These are phyloP conservation scores for Mycena crocata DNA, from an alignment of 768 basidiomycete species.

Conservation along the genomic window DNA sequence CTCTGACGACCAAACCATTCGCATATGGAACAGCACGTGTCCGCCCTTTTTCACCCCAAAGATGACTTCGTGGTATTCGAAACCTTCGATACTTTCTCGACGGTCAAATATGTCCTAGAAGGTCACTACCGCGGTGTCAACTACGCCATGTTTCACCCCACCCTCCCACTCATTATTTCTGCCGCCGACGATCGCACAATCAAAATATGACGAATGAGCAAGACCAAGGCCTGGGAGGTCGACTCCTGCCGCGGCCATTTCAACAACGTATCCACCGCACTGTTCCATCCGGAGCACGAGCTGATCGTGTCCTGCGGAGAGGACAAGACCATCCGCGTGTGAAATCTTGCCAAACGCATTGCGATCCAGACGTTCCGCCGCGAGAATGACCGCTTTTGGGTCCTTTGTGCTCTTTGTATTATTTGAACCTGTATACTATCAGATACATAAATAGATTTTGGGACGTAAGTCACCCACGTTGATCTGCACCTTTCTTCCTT, in stretches of 20 bases:
- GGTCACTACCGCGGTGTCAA: conserved; percentile 98
- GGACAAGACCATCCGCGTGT: conserved; percentile 99
- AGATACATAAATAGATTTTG: no score
- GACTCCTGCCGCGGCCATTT: conserved; percentile 98
- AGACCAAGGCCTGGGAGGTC: conserved; percentile 99
- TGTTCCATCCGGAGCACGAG: conserved; percentile 99
- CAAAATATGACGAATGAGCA: conserved; percentile 99
- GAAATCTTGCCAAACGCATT: conserved; percentile 95
- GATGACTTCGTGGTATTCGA: conserved; percentile 98
- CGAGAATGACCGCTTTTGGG: conserved; percentile 99
- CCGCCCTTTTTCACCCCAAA: conserved; percentile 97
- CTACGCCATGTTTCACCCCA: conserved; percentile 96
- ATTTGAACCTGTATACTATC: no score
- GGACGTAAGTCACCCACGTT: no score
- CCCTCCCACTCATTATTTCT: conserved; percentile 95
- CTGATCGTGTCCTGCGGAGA: conserved; percentile 97
- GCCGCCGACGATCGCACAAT: conserved; percentile 97
- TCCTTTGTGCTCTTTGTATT: no score
- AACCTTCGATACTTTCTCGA: conserved; percentile 90
- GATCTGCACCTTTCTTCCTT: no score
- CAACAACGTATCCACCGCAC: conserved; percentile 94
- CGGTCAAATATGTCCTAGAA: conserved; percentile 97
- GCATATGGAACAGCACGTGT: conserved; percentile 99
- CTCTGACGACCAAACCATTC: conserved; percentile 99
- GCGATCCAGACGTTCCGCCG: conserved; percentile 97